Evolutionary conservation across 2,329 filamentous ascomycete species (phyloP).

Genomic region (Colletotrichum sp.): DNA sequence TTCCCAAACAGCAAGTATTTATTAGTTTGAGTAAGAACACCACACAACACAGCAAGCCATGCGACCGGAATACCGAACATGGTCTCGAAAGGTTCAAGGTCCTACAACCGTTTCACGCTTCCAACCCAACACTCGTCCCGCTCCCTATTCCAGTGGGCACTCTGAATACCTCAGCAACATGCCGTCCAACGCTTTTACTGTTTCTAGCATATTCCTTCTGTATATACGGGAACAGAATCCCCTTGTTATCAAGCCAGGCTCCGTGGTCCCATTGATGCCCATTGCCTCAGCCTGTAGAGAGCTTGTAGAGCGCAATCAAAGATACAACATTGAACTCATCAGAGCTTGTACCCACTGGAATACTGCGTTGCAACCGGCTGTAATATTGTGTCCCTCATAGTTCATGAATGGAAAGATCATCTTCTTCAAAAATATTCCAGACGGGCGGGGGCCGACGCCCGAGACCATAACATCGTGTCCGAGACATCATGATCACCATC

Average conservation of each 20-base stretch:
- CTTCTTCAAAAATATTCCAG: not conserved
- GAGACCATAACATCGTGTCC: not conserved
- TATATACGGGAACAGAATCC: accelerated
- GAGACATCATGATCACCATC: accelerated
- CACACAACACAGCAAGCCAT: too few species aligned
- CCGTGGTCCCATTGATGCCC: not conserved
- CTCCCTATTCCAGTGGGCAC: not conserved
- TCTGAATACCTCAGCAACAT: accelerated
- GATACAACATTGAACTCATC: not conserved
- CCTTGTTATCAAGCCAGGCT: accelerated
- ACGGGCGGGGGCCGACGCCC: not conserved
- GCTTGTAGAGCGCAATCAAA: accelerated
- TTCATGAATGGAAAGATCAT: accelerated
- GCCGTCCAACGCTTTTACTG: accelerated
- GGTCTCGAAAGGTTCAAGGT: too few species aligned
- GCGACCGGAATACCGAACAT: too few species aligned
- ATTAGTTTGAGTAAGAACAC: too few species aligned
- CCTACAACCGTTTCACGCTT: too few species aligned
- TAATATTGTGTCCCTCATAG: not conserved
- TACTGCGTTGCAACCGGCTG: too few species aligned
- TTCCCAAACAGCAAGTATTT: too few species aligned
- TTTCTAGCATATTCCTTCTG: not conserved
- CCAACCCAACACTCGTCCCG: accelerated
- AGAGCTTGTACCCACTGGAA: too few species aligned
- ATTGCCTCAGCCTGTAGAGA: not conserved